Evolutionary conservation across 2,329 filamentous ascomycete genomes (phyloP), one percentile per base, ranked within the genome.

Genomic region (Botrytis aclada): DNA sequence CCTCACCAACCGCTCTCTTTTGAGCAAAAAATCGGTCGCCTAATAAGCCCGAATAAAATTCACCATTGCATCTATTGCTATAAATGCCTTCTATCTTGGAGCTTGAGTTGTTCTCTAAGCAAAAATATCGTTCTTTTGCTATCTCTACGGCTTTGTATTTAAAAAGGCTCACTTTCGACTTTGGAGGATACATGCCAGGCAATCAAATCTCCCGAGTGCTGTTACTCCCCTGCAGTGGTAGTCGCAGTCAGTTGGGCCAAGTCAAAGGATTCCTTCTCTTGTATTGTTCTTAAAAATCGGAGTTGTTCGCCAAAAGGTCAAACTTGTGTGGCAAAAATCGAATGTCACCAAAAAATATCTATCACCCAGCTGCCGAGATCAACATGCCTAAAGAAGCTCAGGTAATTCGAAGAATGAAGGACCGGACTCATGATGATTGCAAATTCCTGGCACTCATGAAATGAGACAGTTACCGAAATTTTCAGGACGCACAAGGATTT

Each of bases 61-160:
- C 4, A n/a, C 47, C 25, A n/a, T 51, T n/a, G 47, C 12, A n/a
- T n/a, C n/a, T 7, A 6, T 6, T n/a, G 25, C 25, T n/a, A 5
- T 14, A 3, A 3, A 14, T 14, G 1, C 25, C 10, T 2, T 51
- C 5, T 51, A 2, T 47, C 3, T 8, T 47, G 0, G 3, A 22
- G 2, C 7, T 0, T 51, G 3, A n/a, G 3, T 1, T 1, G 4
- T 0, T 51, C 10, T 14, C 47, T 51, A n/a, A 51, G 10, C 10
- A n/a, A 16, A 3, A 25, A 1, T 0, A 16, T 14, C 0, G 3
- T 51, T 7, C 0, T 7, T 51, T 7, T 51, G 25, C 4, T 25
- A 51, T 51, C 1, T n/a, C 25, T 4, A 5, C 47, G 5, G 25
- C 10, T 51, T 16, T 5, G 2, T 51, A 3, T 51, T 7, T n/a